Base-by-base conservation (phyloP, 2,329 filamentous ascomycete species). In the Cladophialophora exuberans region DNA sequence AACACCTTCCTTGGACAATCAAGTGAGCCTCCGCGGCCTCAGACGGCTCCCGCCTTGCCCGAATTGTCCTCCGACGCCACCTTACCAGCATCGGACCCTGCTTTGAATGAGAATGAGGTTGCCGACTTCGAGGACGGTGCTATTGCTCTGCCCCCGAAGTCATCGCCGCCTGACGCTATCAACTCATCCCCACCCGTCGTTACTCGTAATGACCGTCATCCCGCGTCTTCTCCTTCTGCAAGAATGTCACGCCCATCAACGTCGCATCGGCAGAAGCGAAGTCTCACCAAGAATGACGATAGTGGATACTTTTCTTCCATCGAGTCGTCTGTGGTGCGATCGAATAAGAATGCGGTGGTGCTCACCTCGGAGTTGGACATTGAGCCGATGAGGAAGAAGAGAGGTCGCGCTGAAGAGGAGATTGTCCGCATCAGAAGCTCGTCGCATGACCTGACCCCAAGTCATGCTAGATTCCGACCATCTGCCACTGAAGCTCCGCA, bases 221-320 rank as follows among this genome's bases (percentile, higher is more conserved):
- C 92, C 5, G 73, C 72, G 25, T 90, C 93, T 15, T 90, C 91
- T 26, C 86, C 88, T 25, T 20, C 79, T 82, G 45, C 42, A 76
- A 80, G 31, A 75, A 49, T 61, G 31, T 38, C 54, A 31, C 57
- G 52, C 13, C 54, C 80, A 33, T 86, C 86, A 17, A 88, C 88
- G n/a, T 80, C 80, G 38, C 79, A 75, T 26, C 75, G 78, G 46
- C 84, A 84, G 47, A 90, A 89, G 73, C 86, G 88, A 62, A 93
- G 90, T 70, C 84, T 88, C 65, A 83, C 83, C 25, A 87, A 88
- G 10, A 87, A 95, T 77, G 90, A 89, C 66, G 94, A 99, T 72
- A 97, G 93, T 69, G 94, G 94, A 35, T 99, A 97, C 72, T 96
- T 96, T 69, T 97, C 94, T 1, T 97, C 92, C 0, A 81, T 97